Evolutionary conservation across 106 monocot species (phyloP), one percentile per base, ranked within the genome.

Genomic region (Chionographis japonica): DNA sequence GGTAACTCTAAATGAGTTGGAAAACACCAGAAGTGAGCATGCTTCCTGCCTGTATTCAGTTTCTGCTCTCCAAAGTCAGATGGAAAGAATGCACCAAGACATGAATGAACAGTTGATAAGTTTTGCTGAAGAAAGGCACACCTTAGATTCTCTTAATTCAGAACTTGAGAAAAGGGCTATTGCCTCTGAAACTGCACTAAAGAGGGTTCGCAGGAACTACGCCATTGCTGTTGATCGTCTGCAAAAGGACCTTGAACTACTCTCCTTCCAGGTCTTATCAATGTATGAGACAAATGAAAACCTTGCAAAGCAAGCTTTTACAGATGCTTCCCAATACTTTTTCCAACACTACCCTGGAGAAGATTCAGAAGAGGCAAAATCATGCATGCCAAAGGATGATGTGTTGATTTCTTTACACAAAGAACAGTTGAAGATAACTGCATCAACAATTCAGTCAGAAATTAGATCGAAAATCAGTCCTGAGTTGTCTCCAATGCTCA

Each of bases 231-330:
- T 90, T 52, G 93, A 88, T 56, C 80, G 81, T 16, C 72, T 99
- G 17, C 93, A 93, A 64, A 99, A 90, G 64, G 98, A 99, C 63
- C 90, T 99, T 59, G 90, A 90, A 69, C 68, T 93, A 42, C 93
- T 99, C 60, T 99, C 98, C 16, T 79, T 81, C 68, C 98, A 99
- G 79, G 98, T 99, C 63, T 61, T 93, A 13, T 99, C 98, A 50
- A 81, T 99, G 83, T 93, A 90, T 73, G 98, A 99, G 69, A 78
- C 87, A 72, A 93, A 90, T 78, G 85, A 90, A 82, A 90, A 73
- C 62, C 80, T 88, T 81, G 88, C 98, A 67, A 93, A 88, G 68
- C 82, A 89, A 69, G 66, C 84, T 3, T 67, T 98, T 77, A 12
- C 65, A 73, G 92, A 90, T 77, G 83, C 67, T 73, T 72, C 83